These are phyloP conservation scores for Clonostachys solani DNA, from an alignment of 2,329 filamentous ascomycete genomes.

Conservation along the genomic window DNA sequence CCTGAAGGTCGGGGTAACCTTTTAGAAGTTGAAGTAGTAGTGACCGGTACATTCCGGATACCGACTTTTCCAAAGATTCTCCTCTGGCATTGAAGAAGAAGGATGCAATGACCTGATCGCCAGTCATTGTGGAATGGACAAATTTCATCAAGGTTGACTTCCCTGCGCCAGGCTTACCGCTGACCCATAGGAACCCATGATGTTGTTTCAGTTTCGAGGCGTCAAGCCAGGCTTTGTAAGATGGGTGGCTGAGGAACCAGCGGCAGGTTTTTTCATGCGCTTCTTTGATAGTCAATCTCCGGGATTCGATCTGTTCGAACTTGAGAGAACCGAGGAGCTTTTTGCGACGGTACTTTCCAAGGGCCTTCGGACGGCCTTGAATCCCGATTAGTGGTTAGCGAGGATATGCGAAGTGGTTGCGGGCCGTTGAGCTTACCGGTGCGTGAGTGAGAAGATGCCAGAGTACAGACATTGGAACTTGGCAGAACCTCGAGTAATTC, in stretches of 20 bases:
- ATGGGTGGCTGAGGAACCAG: slow-evolving; percentile 6
- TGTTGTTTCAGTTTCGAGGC: not conserved
- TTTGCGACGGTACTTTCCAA: not conserved
- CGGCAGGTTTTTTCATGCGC: slow-evolving; percentile 9
- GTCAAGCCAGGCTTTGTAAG: slow-evolving; percentile 7
- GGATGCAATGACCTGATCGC: not conserved
- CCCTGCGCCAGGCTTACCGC: slow-evolving; percentile 3
- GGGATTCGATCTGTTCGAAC: slow-evolving; percentile 9
- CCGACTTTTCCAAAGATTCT: slow-evolving; percentile 34
- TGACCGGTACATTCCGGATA: slow-evolving; percentile 43
- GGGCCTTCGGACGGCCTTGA: not conserved
- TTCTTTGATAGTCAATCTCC: slow-evolving; percentile 2
- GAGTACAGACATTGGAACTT: not conserved
- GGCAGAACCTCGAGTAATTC: slow-evolving; percentile 2
- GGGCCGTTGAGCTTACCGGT: too few species aligned
- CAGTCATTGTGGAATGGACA: not conserved
- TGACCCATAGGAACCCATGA: slow-evolving; percentile 4
- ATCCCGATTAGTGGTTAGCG: not conserved
- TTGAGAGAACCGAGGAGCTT: slow-evolving; percentile 4
- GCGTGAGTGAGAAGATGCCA: too few species aligned
- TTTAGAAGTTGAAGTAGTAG: slow-evolving; percentile 40
- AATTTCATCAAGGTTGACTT: slow-evolving; percentile 8
- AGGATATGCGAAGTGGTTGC: too few species aligned
- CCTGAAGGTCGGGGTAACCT: slow-evolving; percentile 21
- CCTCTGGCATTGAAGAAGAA: slow-evolving; percentile 29